Conservation (phyloP, 108 stramenopile species). For the Cyclotella atomus region DNA sequence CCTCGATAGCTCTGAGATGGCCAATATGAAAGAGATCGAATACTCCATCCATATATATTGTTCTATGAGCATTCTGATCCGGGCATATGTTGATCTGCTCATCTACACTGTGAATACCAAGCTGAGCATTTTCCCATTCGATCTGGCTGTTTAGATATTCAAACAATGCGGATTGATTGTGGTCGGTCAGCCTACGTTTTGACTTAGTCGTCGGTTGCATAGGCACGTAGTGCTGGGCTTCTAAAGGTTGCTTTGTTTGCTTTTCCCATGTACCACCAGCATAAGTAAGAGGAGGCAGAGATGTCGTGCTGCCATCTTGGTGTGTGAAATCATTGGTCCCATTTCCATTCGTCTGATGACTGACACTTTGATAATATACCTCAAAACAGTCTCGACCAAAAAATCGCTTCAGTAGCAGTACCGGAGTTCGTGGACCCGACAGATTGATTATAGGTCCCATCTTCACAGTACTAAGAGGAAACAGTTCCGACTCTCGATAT, state of each 20-base stretch:
- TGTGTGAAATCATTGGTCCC: not conserved
- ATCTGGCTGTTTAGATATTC: conserved; percentile 50
- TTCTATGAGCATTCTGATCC: conserved; percentile 8
- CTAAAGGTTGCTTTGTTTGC: conserved; percentile 41
- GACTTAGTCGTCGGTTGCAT: conserved; percentile 63
- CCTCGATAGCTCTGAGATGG: conserved; percentile 69
- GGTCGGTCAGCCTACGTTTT: conserved; percentile 53
- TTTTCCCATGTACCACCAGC: conserved; percentile 66
- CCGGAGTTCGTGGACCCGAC: conserved; percentile 54
- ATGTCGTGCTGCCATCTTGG: not conserved
- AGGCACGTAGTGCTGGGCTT: conserved; percentile 70
- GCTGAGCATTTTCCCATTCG: conserved; percentile 28
- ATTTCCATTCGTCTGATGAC: conserved; percentile 33
- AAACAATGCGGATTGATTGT: conserved; percentile 37
- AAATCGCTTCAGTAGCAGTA: conserved; percentile 56
- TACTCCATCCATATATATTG: conserved; percentile 79
- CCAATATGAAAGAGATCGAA: conserved; percentile 84
- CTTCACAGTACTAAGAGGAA: conserved; percentile 51
- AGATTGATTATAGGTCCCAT: conserved; percentile 65
- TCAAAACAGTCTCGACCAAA: conserved; percentile 80
- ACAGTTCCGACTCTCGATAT: conserved; percentile 57
- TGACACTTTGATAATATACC: conserved; percentile 65
- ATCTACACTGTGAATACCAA: conserved; percentile 7
- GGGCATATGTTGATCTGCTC: not conserved
- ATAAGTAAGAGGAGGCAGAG: conserved; percentile 38